Conservation (phyloP, 2,329 filamentous ascomycete species). For the Cercospora zeina region DNA sequence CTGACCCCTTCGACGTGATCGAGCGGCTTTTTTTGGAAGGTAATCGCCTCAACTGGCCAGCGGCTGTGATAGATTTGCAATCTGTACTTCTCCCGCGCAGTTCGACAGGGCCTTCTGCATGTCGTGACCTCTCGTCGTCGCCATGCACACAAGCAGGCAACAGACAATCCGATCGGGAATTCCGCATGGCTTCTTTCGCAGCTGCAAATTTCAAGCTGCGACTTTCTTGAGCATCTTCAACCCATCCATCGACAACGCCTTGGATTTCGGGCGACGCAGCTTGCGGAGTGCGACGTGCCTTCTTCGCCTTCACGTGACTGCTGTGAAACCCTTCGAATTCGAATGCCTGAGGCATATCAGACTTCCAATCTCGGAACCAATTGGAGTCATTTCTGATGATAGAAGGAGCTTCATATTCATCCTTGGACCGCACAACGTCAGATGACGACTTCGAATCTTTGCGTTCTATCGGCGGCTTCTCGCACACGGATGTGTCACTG, state of each 20-base stretch:
- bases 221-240: conserved; percentile 8
- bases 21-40: conserved; percentile 4
- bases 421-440: neutral
- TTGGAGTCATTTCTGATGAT: neutral
- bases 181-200: conserved; percentile 11
- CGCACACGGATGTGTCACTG: neutral
- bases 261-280: conserved; percentile 13
- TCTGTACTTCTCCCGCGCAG: neutral
- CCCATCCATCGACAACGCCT: conserved; percentile 9
- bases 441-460: conserved; percentile 13
- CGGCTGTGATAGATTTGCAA: neutral
- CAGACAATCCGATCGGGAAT: neutral
- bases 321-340: conserved; percentile 1
- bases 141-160: neutral
- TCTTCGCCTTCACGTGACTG: neutral
- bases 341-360: conserved; percentile 5
- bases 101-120: neutral
- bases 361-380: conserved; percentile 14
- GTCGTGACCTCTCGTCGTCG: neutral
- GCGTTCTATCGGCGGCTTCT: conserved; percentile 8
- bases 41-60: neutral
- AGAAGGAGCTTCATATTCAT: neutral
- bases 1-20: neutral
- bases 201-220: conserved; percentile 12
- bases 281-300: conserved; percentile 5